Base-by-base conservation (phyloP, 352 stramenopile genomes). In the Blastocystis sp. region DNA sequence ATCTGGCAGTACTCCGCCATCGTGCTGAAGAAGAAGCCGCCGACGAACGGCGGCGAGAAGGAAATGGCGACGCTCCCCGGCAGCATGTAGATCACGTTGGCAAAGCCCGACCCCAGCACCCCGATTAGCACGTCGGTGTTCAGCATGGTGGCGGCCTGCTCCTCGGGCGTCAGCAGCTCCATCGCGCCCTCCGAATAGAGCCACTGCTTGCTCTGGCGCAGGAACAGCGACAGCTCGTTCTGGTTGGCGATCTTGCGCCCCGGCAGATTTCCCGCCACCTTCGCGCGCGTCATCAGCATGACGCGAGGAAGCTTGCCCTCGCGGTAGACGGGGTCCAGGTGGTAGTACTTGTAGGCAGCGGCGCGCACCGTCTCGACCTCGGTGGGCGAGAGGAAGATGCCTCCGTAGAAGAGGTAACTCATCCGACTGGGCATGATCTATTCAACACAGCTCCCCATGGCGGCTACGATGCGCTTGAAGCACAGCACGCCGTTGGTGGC, bases 1-100 rank as follows among this genome's bases (percentile, higher is more conserved):
- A 87, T 69, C 61, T 87, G 62, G 28, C 62, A 59, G 48, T 64
- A 87, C 56, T 87, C 77, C 56, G 77, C 62, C 62, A 87, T 87
- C 52, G 77, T 77, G 28, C 65, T 74, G 52, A 87, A 87, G 48
- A 87, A 87, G 65, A 77, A 87, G 17, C 77, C 77, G n/a, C 77
- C 77, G 23, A 87, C 65, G n/a, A 61, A 87, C 28, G 77, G 77
- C 23, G 77, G 77, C 19, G 62, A 77, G 52, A 77, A 74, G 11
- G 65, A 74, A 40, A 87, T 60, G 56, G 48, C 48, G 14, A 87
- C 77, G n/a, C 62, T 77, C 14, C 77, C 77, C 23, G 77, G 77
- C 4, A 87, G 62, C 77, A 87, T 87, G 52, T 71, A 87, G 4
- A 87, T 52, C 4, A 21, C 45, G 62, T 87, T 87, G 2, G 65